Conservation (phyloP, 768 basidiomycete genomes). For the Candolleomyces eurysporus region DNA sequence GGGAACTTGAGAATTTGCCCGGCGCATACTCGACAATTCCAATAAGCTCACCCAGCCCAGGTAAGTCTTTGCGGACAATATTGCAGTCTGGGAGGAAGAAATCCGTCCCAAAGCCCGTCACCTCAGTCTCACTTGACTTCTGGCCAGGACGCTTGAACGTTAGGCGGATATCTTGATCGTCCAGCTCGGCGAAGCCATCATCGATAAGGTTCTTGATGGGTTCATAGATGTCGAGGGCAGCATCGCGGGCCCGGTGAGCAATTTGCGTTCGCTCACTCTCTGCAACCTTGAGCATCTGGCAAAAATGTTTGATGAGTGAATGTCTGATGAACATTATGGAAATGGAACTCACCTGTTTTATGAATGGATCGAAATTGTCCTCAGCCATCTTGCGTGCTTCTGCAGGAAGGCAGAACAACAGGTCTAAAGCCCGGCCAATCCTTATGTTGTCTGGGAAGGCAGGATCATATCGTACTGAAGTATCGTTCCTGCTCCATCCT, state of each 20-base stretch:
- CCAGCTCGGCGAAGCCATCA: neutral
- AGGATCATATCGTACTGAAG: neutral
- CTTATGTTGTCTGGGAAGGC: neutral
- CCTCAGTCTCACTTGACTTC: neutral
- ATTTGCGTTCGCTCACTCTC: no score
- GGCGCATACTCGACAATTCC: neutral
- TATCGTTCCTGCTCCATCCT: neutral
- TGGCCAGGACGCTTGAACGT: neutral
- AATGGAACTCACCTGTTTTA: neutral
- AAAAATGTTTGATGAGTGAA: neutral
- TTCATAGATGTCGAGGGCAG: no score
- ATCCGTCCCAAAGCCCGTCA: neutral
- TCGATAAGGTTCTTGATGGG: no score
- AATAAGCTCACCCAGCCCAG: neutral
- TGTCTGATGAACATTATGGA: neutral
- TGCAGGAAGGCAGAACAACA: neutral
- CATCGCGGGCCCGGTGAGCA: no score
- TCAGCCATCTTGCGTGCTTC: neutral
- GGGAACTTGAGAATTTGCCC: neutral
- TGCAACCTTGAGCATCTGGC: no score
- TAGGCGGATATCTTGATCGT: neutral
- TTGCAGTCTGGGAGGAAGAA: neutral
- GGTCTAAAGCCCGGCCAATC: neutral
- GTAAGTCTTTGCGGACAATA: neutral
- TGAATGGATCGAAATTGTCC: neutral